Evolutionary conservation across 1,284 basidiomycete genomes (phyloP), one percentile per base, ranked within the genome.

Genomic region (Singerocomus rubriflavus): DNA sequence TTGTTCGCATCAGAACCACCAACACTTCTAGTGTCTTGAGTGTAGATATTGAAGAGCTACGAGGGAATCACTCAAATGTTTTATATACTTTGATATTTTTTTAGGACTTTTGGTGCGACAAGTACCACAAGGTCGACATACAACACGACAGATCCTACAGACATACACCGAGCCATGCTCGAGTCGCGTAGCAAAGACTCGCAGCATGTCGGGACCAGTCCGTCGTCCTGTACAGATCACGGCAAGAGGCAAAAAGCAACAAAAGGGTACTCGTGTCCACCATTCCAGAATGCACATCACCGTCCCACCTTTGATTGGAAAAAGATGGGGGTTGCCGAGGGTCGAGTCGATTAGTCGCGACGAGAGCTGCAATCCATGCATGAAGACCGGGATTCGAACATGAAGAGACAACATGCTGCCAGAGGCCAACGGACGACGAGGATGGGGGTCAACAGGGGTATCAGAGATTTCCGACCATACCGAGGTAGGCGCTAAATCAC

Each of bases 401-500:
- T 27, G 48, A 31, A 13, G 1, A 16, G 33, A 6, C 13, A 41
- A 48, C 16, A 30, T 32, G 11, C 48, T 52, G 32, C 50, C 21
- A 5, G n/a, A 6, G 16, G 25, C 37, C 37, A 16, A 9, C 30
- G 32, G 31, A 43, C 33, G 21, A 21, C 6, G 29, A n/a, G 34
- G 16, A 11, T 17, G 10, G 31, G 34, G 54, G 39, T 44, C 35
- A 8, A 53, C 39, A 25, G 30, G n/a, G 21, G n/a, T 43, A 43
- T 42, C 42, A 6, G 2, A 32, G 39, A 53, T 46, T 52, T 52
- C 44, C 49, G 25, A 32, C 53, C 29, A 13, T 44, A 48, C 41
- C 37, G 21, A 46, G 11, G 34, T 17, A 27, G 54, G 48, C 53
- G 53, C 29, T 45, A 56, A 53, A 47, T 43, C 43, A n/a, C 48